Base-by-base conservation (phyloP, 2,329 filamentous ascomycete species). In the Claviceps maximensis region DNA sequence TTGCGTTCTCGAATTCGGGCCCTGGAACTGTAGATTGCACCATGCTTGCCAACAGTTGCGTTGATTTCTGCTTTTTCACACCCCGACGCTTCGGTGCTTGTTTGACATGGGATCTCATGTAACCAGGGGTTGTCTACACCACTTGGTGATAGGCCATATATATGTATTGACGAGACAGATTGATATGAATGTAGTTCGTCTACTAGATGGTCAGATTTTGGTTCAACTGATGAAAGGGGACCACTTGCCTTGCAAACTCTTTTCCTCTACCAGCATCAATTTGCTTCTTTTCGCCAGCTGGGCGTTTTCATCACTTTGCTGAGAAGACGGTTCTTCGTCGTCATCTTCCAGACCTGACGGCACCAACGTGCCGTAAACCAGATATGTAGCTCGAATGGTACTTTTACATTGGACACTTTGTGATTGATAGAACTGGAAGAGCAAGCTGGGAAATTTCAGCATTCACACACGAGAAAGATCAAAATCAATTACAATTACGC, bases 321-420 rank as follows among this genome's bases (percentile, higher is more conserved):
- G 48, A 29, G 38, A 36, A 29, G 42, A n/a, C 25, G 85, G 86
- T 67, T 82, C 84, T 49, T 89, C 12, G 19, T 49, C 79, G 51
- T 86, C 49, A 25, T 33, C 15, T 23, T 15, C 13, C 12, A n/a
- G 17, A 25, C n/a, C 10, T 38, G 46, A n/a, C n/a, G 48, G 23
- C 8, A 33, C 23, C 21, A 44, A 19, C 23, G 73, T 78, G 41
- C 91, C 93, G 50, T 83, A 86, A 47, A 98, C 65, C 49, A 96
- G 73, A 69, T 96, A 98, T n/a, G 89, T 96, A 46, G 91, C 93
- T 70, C 94, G 81, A n/a, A 96, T 74, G 27, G 82, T 84, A 23
- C 81, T 78, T 0, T 86, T 76, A 56, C 87, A 68, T 81, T 94
- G 17, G 90, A 80, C 79, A 93, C 94, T 67, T 85, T 95, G 86